A percentile compares a stretch with the other conserved stretches of the same genome.
Evolutionary conservation across 805 yeast genomes (phyloP).

Genomic region (Sugiyamaella marilandica): DNA sequence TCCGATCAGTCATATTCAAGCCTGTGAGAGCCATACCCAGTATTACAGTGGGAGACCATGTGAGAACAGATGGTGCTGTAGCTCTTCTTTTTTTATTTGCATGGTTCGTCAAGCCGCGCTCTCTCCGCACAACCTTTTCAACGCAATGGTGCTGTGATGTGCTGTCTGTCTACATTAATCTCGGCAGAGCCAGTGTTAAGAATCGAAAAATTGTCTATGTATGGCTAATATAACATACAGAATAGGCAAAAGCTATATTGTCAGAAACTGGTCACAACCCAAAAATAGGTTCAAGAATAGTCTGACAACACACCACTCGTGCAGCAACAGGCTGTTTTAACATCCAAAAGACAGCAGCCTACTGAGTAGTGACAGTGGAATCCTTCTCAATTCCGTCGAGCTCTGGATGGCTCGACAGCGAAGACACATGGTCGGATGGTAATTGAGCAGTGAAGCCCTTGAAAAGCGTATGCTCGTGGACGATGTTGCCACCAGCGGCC

Average conservation of each 20-base stretch:
- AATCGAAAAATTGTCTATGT: too few species aligned
- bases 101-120: too few species aligned
- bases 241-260: too few species aligned
- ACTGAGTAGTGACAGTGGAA: slow-evolving; percentile 26
- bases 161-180: too few species aligned
- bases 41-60: slow-evolving; percentile 55
- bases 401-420: slow-evolving; percentile 27
- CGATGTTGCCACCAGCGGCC: slow-evolving; percentile 25
- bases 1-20: slow-evolving; percentile 57
- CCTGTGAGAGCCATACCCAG: slow-evolving; percentile 56
- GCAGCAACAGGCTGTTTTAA: neutral
- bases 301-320: neutral
- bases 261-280: too few species aligned
- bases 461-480: slow-evolving; percentile 33
- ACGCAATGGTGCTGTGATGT: too few species aligned
- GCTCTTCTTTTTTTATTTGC: slow-evolving; percentile 35
- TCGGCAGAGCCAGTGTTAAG: too few species aligned
- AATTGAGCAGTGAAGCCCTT: slow-evolving; percentile 33
- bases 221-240: too few species aligned
- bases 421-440: slow-evolving; percentile 27
- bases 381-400: slow-evolving; percentile 33
- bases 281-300: too few species aligned
- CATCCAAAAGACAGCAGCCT: neutral
- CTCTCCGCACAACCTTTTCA: too few species aligned
- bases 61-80: slow-evolving; percentile 55